phyloP scores from a whole-genome alignment of 108 stramenopile species.

The Pseudonitzschia pungens region DNA sequence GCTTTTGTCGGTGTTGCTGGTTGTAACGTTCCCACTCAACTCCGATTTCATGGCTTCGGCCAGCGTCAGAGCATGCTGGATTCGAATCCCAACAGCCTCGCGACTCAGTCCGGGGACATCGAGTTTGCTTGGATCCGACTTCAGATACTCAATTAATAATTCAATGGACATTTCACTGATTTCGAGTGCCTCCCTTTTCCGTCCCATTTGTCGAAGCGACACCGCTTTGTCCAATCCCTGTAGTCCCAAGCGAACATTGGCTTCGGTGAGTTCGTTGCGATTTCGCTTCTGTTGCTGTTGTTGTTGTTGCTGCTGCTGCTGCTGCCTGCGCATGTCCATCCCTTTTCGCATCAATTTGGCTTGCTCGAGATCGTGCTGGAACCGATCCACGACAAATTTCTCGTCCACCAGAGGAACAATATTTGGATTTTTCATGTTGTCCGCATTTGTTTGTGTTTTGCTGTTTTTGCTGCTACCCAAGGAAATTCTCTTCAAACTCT shows the following conservation, averaged over 20 bases:
- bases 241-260: conserved; percentile 31
- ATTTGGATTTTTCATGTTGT: neutral
- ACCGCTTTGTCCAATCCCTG: conserved; percentile 46
- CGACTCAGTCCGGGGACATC: conserved; percentile 11
- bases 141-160: conserved; percentile 34
- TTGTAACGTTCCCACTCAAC: neutral
- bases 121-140: conserved; percentile 11
- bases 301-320: conserved; percentile 6
- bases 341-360: conserved; percentile 24
- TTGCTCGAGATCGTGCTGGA: conserved; percentile 33
- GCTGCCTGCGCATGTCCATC: conserved; percentile 22
- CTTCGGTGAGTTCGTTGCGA: conserved; percentile 11
- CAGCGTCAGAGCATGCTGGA: conserved; percentile 38
- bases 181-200: conserved; percentile 31
- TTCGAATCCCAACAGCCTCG: conserved; percentile 27
- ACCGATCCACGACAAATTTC: conserved; percentile 15
- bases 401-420: conserved; percentile 6
- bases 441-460: neutral
- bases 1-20: conserved; percentile 6
- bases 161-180: conserved; percentile 45
- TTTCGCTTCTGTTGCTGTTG: conserved; percentile 10
- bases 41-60: conserved; percentile 46
- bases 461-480: neutral
- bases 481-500: neutral
- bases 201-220: conserved; percentile 28